phyloP scores from a whole-genome alignment of 1,284 basidiomycete species.

The Apiotrichum veenhuisii region DNA sequence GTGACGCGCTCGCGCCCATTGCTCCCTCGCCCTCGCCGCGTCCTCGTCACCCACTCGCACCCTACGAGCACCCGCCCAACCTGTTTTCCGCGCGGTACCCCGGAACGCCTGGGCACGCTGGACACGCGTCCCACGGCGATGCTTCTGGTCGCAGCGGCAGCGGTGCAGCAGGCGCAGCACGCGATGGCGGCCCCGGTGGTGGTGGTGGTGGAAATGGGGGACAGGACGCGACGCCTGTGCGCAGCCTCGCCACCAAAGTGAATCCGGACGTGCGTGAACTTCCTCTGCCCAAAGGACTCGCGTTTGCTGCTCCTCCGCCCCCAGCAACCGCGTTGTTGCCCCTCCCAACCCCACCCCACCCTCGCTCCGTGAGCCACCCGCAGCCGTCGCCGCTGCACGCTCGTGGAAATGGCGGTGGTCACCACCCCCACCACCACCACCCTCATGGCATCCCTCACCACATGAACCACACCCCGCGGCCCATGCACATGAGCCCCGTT shows the following conservation, averaged over 20 bases:
- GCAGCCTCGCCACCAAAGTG: slow-evolving; percentile 17
- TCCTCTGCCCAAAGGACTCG: slow-evolving; percentile 19
- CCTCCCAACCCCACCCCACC: slow-evolving; percentile 16
- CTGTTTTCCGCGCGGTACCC: slow-evolving; percentile 15
- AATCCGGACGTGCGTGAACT: slow-evolving; percentile 22
- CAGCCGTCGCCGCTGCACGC: slow-evolving; percentile 13
- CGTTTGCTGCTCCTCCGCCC: slow-evolving; percentile 12
- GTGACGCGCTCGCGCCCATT: slow-evolving; percentile 2
- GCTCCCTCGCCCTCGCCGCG: slow-evolving; percentile 15
- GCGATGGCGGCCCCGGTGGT: neutral
- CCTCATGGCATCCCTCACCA: slow-evolving; percentile 2
- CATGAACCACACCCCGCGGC: slow-evolving; percentile 8
- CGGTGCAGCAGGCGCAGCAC: neutral
- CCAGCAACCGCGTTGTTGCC: slow-evolving; percentile 11
- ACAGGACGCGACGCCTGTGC: slow-evolving; percentile 17
- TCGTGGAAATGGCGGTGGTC: slow-evolving; percentile 1
- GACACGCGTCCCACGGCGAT: slow-evolving; percentile 1
- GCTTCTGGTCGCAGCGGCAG: neutral
- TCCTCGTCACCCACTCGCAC: slow-evolving; percentile 18
- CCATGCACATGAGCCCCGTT: slow-evolving; percentile 5
- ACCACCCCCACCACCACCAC: slow-evolving; percentile 3
- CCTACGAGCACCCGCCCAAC: slow-evolving; percentile 20
- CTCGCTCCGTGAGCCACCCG: slow-evolving; percentile 3
- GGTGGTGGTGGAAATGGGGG: neutral
- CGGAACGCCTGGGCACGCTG: slow-evolving; percentile 13